Evolutionary conservation across 1,139 yeast species (phyloP).

Genomic region (Scheffersomyces parashehatae): DNA sequence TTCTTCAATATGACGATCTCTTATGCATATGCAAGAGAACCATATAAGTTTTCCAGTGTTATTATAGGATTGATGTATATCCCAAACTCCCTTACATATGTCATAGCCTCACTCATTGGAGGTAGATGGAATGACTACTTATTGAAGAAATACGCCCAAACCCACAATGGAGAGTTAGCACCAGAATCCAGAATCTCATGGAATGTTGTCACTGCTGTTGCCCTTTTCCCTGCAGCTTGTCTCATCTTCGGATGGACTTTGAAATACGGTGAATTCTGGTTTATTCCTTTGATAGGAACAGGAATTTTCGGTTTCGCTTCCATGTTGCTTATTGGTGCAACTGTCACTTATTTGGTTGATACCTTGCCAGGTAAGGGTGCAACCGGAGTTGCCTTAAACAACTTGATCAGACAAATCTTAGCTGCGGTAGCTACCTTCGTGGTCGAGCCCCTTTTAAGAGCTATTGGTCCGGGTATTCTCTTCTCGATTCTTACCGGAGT

Average conservation of each 20-base stretch:
- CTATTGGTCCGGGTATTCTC: slow-evolving; percentile 71
- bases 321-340: slow-evolving; percentile 81
- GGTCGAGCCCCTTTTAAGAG: slow-evolving; percentile 63
- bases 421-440: slow-evolving; percentile 80
- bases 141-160: slow-evolving; percentile 52
- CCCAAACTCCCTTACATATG: slow-evolving; percentile 79
- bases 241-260: slow-evolving; percentile 84
- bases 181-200: slow-evolving; percentile 83
- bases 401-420: slow-evolving; percentile 67
- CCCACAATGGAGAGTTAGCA: slow-evolving; percentile 61
- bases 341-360: slow-evolving; percentile 80
- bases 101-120: slow-evolving; percentile 71
- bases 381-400: slow-evolving; percentile 83
- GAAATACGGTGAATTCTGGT: slow-evolving; percentile 67
- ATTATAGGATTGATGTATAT: slow-evolving; percentile 76
- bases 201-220: slow-evolving; percentile 67
- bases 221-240: slow-evolving; percentile 62
- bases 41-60: slow-evolving; percentile 68
- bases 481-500: slow-evolving; percentile 66
- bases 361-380: slow-evolving; percentile 88
- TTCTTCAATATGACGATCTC: slow-evolving; percentile 76
- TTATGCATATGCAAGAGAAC: slow-evolving; percentile 58
- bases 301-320: slow-evolving; percentile 81
- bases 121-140: slow-evolving; percentile 78
- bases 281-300: slow-evolving; percentile 74